Percentiles rank a stretch among this genome's conserved stretches.
Evolutionary conservation across 495 filamentous ascomycete species (phyloP).

Genomic region (Daldinia loculata): DNA sequence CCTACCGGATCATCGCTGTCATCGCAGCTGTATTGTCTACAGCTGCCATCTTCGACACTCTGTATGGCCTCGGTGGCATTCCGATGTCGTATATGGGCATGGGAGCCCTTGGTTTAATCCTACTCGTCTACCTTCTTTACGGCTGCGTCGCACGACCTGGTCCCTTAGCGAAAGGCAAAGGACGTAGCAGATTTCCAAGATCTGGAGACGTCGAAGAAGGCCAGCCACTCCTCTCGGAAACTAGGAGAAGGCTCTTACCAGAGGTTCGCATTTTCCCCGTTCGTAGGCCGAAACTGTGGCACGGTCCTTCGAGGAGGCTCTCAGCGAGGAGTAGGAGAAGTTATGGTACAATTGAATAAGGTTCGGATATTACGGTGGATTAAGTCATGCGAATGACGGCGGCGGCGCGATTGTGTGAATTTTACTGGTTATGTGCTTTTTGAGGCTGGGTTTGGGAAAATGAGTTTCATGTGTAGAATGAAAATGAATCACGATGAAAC

Average conservation of each 20-base stretch:
- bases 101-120: conserved; percentile 30
- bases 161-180: conserved; percentile 36
- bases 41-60: conserved; percentile 33
- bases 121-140: conserved; percentile 38
- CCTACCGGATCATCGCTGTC: conserved; percentile 30
- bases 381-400: conserved; percentile 8
- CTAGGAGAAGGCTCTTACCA: conserved; percentile 18
- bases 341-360: conserved; percentile 37
- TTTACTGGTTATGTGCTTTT: conserved; percentile 11
- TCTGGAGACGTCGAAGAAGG: conserved; percentile 34
- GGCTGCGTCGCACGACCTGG: conserved; percentile 35
- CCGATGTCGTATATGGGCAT: conserved; percentile 43
- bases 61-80: conserved; percentile 38
- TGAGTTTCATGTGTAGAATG: conserved; percentile 40
- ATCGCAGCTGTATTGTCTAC: conserved; percentile 24
- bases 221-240: conserved; percentile 22
- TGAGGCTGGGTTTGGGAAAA: conserved; percentile 12
- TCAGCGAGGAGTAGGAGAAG: conserved; percentile 27
- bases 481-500: conserved; percentile 37
- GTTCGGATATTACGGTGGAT: neutral
- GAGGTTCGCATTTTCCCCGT: conserved; percentile 36
- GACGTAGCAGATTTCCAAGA: conserved; percentile 14
- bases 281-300: conserved; percentile 37
- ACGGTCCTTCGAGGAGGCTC: conserved; percentile 37
- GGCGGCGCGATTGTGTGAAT: conserved; percentile 6